Evolutionary conservation across 2,329 filamentous ascomycete genomes (phyloP).

Genomic region (Macrophomina tecta): DNA sequence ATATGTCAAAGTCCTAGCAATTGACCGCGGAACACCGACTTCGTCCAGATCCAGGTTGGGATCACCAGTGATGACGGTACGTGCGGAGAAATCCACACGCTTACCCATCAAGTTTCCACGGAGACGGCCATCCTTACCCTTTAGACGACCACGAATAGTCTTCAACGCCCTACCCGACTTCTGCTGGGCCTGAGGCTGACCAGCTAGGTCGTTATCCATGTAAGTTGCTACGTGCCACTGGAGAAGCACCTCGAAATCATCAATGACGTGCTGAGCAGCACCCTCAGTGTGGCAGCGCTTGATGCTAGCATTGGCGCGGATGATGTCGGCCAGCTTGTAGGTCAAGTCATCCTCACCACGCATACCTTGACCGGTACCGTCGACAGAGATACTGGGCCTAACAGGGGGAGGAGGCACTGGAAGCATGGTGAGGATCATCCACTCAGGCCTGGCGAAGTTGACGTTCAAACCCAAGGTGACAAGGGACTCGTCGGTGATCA

Average conservation of each 20-base stretch:
- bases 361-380: conserved; percentile 88
- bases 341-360: conserved; percentile 98
- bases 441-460: conserved; percentile 94
- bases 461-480: conserved; percentile 88
- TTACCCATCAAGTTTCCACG: conserved; percentile 99
- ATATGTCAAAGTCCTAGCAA: conserved; percentile 91
- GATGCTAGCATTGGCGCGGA: conserved; percentile 95
- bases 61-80: conserved; percentile 99
- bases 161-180: conserved; percentile 97
- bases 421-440: conserved; percentile 96
- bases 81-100: conserved; percentile 98
- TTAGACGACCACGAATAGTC: conserved; percentile 93
- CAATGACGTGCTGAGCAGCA: conserved; percentile 86
- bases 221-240: conserved; percentile 99
- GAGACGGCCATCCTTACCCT: conserved; percentile 98
- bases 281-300: conserved; percentile 89
- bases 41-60: conserved; percentile 96
- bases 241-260: conserved; percentile 87
- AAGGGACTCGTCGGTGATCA: conserved; percentile 81
- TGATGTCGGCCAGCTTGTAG: conserved; percentile 98
- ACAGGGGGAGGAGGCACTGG: conserved; percentile 96
- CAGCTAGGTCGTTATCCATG: conserved; percentile 99
- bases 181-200: conserved; percentile 90
- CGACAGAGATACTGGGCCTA: conserved; percentile 94
- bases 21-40: conserved; percentile 93